phyloP scores from a whole-genome alignment of 768 basidiomycete genomes.

The Artomyces pyxidatus region DNA sequence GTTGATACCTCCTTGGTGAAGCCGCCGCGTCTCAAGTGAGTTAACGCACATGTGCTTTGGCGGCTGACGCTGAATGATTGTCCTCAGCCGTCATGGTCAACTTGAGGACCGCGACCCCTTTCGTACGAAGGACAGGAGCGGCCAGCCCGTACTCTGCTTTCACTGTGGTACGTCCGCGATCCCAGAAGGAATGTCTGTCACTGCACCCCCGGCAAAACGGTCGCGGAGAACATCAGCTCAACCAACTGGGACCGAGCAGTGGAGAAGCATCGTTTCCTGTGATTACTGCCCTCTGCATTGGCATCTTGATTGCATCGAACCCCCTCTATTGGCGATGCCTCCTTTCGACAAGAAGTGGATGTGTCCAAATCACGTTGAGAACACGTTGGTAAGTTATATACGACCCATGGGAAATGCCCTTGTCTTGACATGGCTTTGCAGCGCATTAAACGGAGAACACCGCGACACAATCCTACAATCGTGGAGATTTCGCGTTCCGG shows the following conservation, averaged over 20 bases:
- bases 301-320: slow-evolving; percentile 95
- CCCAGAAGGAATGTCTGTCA: slow-evolving; percentile 43
- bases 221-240: slow-evolving; percentile 38
- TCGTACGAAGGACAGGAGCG: slow-evolving; percentile 79
- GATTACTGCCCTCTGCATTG: slow-evolving; percentile 93
- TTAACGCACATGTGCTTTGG: slow-evolving; percentile 16
- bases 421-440: slow-evolving; percentile 26
- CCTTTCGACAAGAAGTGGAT: slow-evolving; percentile 91
- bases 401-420: slow-evolving; percentile 2
- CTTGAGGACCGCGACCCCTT: slow-evolving; percentile 88
- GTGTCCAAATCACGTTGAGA: slow-evolving; percentile 97
- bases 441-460: slow-evolving; percentile 74
- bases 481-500: slow-evolving; percentile 70
- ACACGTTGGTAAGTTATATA: slow-evolving; percentile 55
- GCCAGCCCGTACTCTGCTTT: slow-evolving; percentile 82
- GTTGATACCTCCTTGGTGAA: slow-evolving; percentile 72
- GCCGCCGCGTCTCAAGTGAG: slow-evolving; percentile 77
- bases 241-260: slow-evolving; percentile 39
- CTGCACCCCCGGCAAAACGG: slow-evolving; percentile 46
- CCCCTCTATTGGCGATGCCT: slow-evolving; percentile 82
- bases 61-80: slow-evolving; percentile 2
- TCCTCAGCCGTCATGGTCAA: slow-evolving; percentile 69
- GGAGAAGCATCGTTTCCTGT: slow-evolving; percentile 81
- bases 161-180: slow-evolving; percentile 79
- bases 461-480: slow-evolving; percentile 56